Evolutionary conservation across 768 basidiomycete genomes (phyloP), one percentile per base, ranked within the genome.

Genomic region (Tylopilus felleus): DNA sequence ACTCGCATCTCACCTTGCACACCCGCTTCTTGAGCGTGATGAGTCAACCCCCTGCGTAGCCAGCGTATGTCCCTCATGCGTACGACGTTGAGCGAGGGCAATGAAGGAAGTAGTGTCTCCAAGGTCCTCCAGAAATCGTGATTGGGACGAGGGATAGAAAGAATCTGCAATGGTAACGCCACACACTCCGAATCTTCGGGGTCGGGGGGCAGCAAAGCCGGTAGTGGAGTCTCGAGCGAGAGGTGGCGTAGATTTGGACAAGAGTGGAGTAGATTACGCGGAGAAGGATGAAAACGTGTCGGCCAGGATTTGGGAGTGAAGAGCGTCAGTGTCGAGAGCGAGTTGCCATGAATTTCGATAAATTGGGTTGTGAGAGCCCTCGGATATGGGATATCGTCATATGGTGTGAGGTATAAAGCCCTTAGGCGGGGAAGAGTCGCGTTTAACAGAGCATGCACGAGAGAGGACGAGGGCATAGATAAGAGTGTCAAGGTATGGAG

Each of bases 1-100:
- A 83, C 80, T 58, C 76, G 73, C 82, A 93, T 85, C 66, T 90
- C 86, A 40, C 89, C 90, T 69, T 91, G 90, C 14, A 90, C 79
- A 8, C 90, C 90, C 8, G 90, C 80, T 57, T 79, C 82, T 58
- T 81, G 83, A 23, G 90, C 90, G 54, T 78, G 75, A 1, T 70
- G 71, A 8, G 78, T 82, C 68, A 91, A 78, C 0, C 88, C 90
- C 48, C 77, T 78, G 50, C 84, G 73, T 33, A 92, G 69, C 88
- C 90, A 92, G 29, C 81, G 81, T 17, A 89, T 77, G 59, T 90
- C 88, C 55, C 87, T 74, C 16, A 78, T 75, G 16, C 85, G 79
- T 19, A 93, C 71, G 8, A 79, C 75, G 39, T 72, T 65, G 22
- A 93, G 74, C 13, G 73, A 62, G 1, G 87, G 86, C 19, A 91